Evolutionary conservation across 495 filamentous ascomycete species (phyloP).

Genomic region (Eremomyces bilateralis): DNA sequence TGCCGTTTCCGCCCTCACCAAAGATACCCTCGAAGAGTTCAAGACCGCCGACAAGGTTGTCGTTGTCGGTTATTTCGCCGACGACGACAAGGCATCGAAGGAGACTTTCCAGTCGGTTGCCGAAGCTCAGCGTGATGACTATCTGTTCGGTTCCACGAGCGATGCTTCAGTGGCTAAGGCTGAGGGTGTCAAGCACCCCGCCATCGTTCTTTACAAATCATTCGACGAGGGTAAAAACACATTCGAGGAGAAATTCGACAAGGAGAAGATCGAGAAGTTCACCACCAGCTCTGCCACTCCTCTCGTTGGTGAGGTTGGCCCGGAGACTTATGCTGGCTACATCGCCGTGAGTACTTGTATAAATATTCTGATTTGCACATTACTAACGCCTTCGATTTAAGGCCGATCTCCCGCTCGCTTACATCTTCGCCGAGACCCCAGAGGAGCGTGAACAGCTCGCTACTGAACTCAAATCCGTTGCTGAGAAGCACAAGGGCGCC

Average conservation of each 20-base stretch:
- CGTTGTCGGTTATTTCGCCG: slow-evolving; percentile 65
- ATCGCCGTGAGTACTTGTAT: slow-evolving; percentile 56
- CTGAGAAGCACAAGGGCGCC: slow-evolving; percentile 52
- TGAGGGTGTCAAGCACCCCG: slow-evolving; percentile 69
- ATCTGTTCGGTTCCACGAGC: slow-evolving; percentile 70
- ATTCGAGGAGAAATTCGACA: slow-evolving; percentile 59
- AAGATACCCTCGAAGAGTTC: slow-evolving; percentile 76
- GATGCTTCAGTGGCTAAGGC: slow-evolving; percentile 71
- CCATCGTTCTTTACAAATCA: slow-evolving; percentile 86
- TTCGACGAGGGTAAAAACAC: slow-evolving; percentile 91
- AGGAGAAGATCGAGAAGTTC: slow-evolving; percentile 58
- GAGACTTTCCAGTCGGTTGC: slow-evolving; percentile 61
- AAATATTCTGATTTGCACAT: too few species aligned
- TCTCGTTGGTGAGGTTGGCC: slow-evolving; percentile 88
- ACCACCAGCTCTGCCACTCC: slow-evolving; percentile 70
- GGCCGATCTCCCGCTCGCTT: slow-evolving; percentile 82
- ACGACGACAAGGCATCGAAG: slow-evolving; percentile 67
- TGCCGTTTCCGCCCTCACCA: slow-evolving; percentile 60
- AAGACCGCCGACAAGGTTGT: slow-evolving; percentile 97
- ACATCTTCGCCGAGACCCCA: slow-evolving; percentile 87
- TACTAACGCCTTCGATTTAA: slow-evolving; percentile 9
- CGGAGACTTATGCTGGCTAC: slow-evolving; percentile 92
- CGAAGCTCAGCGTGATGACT: slow-evolving; percentile 69
- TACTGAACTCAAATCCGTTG: slow-evolving; percentile 37
- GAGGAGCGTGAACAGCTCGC: slow-evolving; percentile 73